Evolutionary conservation across 2,329 filamentous ascomycete species (phyloP).

Genomic region (Aspergillus fischeri): DNA sequence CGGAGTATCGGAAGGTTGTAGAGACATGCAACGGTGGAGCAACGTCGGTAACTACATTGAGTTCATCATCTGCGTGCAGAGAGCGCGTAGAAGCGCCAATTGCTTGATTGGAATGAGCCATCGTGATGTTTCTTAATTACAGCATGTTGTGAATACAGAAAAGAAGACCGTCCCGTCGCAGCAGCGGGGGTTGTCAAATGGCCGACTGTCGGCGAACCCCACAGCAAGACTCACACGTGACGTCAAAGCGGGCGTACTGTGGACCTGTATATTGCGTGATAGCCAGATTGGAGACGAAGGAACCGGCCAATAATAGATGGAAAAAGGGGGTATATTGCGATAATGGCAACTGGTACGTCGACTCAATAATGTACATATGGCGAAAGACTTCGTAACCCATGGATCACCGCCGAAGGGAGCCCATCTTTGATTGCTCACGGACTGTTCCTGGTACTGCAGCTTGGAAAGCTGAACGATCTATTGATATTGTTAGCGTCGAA

Average conservation of each 20-base stretch:
- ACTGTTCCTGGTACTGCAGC: constrained; percentile 36
- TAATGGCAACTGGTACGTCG: neutral
- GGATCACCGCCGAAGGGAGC: constrained; percentile 36
- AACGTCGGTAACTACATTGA: constrained; percentile 72
- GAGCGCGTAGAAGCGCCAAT: constrained; percentile 60
- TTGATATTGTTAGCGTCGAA: constrained; percentile 3
- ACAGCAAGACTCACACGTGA: neutral
- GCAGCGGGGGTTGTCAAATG: neutral
- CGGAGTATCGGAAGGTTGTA: constrained; percentile 81
- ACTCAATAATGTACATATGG: neutral
- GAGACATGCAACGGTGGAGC: constrained; percentile 87
- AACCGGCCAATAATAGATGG: neutral
- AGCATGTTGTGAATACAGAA: neutral
- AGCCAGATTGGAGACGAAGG: neutral
- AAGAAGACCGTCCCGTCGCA: neutral
- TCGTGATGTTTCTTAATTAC: constrained; percentile 9
- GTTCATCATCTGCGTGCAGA: constrained; percentile 76
- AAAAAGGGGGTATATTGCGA: neutral
- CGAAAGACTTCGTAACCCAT: neutral
- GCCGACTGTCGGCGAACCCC: neutral
- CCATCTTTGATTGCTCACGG: constrained; percentile 38
- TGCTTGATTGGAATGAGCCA: constrained; percentile 20
- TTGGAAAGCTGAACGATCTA: constrained; percentile 38
- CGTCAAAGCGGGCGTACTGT: neutral
- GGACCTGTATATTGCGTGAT: neutral